Conservation (phyloP, 2,329 filamentous ascomycete genomes). For the Hymenoscyphus albidus region DNA sequence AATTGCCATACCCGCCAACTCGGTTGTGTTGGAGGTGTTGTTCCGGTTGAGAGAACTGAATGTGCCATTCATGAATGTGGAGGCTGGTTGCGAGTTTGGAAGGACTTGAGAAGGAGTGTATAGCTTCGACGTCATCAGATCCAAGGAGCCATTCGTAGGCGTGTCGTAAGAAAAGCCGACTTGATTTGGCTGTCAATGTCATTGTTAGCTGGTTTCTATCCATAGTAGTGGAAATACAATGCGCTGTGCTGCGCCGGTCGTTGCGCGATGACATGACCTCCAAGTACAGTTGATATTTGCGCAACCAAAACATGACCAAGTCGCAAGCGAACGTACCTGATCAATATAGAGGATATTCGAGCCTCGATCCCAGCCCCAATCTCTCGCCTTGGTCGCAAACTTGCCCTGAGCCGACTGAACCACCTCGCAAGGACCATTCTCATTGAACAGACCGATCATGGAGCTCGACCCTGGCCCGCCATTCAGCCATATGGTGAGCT, state of each 20-base stretch:
- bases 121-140: slow-evolving; percentile 42
- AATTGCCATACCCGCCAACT: slow-evolving; percentile 50
- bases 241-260: too few species aligned
- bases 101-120: slow-evolving; percentile 38
- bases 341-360: slow-evolving; percentile 54
- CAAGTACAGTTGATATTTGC: neutral
- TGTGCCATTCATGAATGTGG: slow-evolving; percentile 56
- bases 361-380: slow-evolving; percentile 63
- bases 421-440: slow-evolving; percentile 53
- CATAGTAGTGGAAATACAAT: neutral
- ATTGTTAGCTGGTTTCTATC: neutral
- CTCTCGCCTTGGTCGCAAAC: slow-evolving; percentile 53
- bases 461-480: slow-evolving; percentile 64
- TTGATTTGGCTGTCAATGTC: slow-evolving; percentile 57
- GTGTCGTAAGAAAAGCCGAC: slow-evolving; percentile 66
- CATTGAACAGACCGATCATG: slow-evolving; percentile 60
- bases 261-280: neutral
- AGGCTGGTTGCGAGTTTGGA: slow-evolving; percentile 30
- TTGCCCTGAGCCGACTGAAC: slow-evolving; percentile 45
- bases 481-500: slow-evolving; percentile 62
- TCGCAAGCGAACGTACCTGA: slow-evolving; percentile 39
- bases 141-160: slow-evolving; percentile 56
- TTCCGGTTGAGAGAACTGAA: slow-evolving; percentile 53
- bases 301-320: slow-evolving; percentile 8
- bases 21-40: slow-evolving; percentile 45